A percentile compares a stretch with the other conserved stretches of the same genome.
Evolutionary conservation across 495 filamentous ascomycete genomes (phyloP).

Genomic region (Ascodesmis nigricans): DNA sequence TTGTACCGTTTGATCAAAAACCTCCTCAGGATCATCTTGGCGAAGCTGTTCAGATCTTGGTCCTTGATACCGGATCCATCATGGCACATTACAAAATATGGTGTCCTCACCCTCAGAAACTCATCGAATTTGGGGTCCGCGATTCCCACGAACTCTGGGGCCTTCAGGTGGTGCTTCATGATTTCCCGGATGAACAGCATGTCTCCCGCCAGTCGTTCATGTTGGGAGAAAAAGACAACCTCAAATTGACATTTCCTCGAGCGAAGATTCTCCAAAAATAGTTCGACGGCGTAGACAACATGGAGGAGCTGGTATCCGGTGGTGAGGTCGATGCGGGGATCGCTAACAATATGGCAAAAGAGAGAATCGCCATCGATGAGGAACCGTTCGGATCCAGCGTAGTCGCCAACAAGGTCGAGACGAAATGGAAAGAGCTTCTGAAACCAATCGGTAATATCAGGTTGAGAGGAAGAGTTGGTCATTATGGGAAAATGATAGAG

Average conservation of each 20-base stretch:
- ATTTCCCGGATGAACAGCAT: too few relatives aligned
- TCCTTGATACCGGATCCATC: constrained; percentile 28
- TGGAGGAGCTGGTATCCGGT: constrained; percentile 50
- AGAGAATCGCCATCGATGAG: constrained; percentile 53
- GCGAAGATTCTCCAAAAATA: constrained; percentile 34
- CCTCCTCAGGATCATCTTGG: background rate
- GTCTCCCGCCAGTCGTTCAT: too few relatives aligned
- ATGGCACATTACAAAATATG: constrained; percentile 47
- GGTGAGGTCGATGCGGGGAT: constrained; percentile 37
- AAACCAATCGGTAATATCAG: constrained; percentile 11
- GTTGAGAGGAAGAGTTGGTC: too few relatives aligned
- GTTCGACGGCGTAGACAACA: constrained; percentile 45
- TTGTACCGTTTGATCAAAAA: constrained; percentile 18
- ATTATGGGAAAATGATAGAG: too few relatives aligned
- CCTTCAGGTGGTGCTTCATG: too few relatives aligned
- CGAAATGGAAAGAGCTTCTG: constrained; percentile 4
- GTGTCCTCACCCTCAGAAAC: constrained; percentile 30
- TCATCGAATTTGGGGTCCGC: constrained; percentile 25
- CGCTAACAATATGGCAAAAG: constrained; percentile 35
- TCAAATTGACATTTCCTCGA: constrained; percentile 45
- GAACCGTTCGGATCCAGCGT: constrained; percentile 49
- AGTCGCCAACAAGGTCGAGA: constrained; percentile 48
- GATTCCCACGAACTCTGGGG: constrained; percentile 5
- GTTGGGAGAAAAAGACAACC: constrained; percentile 49
- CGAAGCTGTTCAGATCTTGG: constrained; percentile 1